Conservation (phyloP, 805 yeast genomes). For the Cyberlindnera meyerae region DNA sequence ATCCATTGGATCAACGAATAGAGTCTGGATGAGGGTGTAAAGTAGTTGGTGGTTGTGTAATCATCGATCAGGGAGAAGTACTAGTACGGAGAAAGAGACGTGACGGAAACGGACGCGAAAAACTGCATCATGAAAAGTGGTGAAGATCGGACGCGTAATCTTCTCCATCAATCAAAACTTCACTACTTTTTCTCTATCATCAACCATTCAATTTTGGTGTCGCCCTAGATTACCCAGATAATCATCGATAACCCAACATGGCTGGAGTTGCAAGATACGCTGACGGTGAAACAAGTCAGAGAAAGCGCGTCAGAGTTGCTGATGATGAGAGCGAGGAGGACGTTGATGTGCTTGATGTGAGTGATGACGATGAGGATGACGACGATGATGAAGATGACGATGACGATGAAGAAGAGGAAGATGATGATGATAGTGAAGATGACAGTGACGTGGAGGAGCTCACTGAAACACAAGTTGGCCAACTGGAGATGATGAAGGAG, state of each 20-base stretch:
- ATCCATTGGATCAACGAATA: neutral
- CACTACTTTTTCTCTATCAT: too few species aligned
- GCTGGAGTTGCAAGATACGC: slow-evolving; percentile 1
- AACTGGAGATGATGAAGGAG: slow-evolving; percentile 3
- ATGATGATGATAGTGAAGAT: slow-evolving; percentile 6
- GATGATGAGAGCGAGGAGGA: slow-evolving; percentile 6
- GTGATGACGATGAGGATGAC: slow-evolving; percentile 11
- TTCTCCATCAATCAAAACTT: neutral
- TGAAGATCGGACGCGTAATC: too few species aligned
- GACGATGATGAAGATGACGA: slow-evolving; percentile 12
- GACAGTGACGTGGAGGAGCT: neutral
- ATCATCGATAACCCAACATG: neutral
- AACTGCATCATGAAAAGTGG: too few species aligned
- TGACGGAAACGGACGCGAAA: too few species aligned
- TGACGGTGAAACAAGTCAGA: neutral
- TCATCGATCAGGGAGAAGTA: too few species aligned
- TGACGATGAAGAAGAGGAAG: slow-evolving; percentile 10
- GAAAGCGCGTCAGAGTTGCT: slow-evolving; percentile 5
- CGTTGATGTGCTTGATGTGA: slow-evolving; percentile 7
- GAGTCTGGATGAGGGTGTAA: too few species aligned
- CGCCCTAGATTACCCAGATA: too few species aligned
- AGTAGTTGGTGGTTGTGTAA: too few species aligned
- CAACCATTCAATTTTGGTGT: too few species aligned
- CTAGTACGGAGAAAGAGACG: too few species aligned
- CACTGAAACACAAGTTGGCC: too few species aligned